Percentiles rank a stretch among this genome's conserved stretches.
Evolutionary conservation across 169 alveolate species (phyloP).

Genomic region (Blepharisma undulans): DNA sequence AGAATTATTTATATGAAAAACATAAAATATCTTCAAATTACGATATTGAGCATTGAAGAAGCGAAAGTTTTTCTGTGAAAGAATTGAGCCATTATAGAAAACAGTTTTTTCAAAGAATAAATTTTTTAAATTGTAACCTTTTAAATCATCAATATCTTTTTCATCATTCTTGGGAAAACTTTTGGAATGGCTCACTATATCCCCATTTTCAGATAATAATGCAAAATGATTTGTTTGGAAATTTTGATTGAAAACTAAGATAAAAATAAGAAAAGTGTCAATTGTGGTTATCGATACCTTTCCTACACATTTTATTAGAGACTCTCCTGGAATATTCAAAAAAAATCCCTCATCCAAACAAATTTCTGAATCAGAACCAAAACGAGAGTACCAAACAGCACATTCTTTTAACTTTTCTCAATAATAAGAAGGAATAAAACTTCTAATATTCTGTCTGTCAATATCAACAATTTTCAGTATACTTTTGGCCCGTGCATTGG

Average conservation of each 20-base stretch:
- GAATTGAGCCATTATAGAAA: too few species aligned
- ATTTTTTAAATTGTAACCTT: not conserved
- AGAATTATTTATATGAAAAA: too few species aligned
- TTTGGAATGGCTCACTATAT: not conserved
- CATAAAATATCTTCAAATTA: not conserved
- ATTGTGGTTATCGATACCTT: not conserved
- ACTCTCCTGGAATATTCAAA: not conserved
- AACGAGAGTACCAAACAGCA: not conserved
- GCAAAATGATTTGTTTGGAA: not conserved
- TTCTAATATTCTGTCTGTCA: not conserved
- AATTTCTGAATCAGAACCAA: not conserved
- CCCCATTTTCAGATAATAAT: not conserved
- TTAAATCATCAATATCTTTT: not conserved
- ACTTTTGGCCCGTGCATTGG: not conserved
- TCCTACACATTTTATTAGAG: not conserved
- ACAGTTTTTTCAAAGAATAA: not conserved
- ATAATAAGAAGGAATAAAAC: not conserved
- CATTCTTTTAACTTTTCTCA: not conserved
- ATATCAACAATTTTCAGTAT: not conserved
- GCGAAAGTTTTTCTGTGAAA: not conserved
- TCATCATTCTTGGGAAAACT: not conserved
- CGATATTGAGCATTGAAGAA: not conserved
- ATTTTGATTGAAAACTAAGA: not conserved
- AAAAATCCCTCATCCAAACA: not conserved
- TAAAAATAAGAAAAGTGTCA: not conserved